Conservation (phyloP, 2,329 filamentous ascomycete genomes). For the Penicillium polonicum region DNA sequence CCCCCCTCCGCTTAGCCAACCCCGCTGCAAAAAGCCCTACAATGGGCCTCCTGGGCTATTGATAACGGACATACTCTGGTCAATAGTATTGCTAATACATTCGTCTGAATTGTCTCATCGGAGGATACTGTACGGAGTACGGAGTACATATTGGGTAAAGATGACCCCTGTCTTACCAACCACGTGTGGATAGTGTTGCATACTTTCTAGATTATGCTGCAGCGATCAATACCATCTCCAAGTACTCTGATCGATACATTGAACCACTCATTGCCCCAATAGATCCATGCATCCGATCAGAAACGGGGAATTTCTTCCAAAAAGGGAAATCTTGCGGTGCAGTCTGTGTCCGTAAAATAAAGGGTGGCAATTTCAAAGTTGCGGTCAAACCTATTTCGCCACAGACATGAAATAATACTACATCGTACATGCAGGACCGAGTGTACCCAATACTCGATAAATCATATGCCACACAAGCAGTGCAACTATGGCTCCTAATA, state of each 20-base stretch:
- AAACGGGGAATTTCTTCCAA: neutral
- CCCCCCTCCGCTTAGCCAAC: neutral
- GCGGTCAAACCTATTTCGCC: constrained; percentile 29
- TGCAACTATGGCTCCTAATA: neutral
- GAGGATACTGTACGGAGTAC: neutral
- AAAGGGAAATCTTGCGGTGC: neutral
- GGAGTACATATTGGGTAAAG: neutral
- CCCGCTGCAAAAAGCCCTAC: neutral
- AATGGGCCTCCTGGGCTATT: neutral
- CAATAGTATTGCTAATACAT: neutral
- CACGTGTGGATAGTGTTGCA: constrained; percentile 3
- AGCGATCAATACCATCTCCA: neutral
- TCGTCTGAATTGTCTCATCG: neutral
- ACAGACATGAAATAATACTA: constrained; percentile 6
- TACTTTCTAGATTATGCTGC: neutral
- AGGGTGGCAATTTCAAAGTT: constrained; percentile 27
- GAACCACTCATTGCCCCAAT: neutral
- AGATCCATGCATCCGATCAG: neutral
- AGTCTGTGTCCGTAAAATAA: constrained; percentile 1
- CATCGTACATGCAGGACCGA: neutral
- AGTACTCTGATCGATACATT: neutral
- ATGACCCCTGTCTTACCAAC: neutral
- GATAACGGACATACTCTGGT: neutral
- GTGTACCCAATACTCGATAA: neutral
- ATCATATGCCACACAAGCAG: neutral